These are phyloP conservation scores for Chondrostereum purpureum DNA, from an alignment of 1,284 basidiomycete genomes.

Conservation along the genomic window DNA sequence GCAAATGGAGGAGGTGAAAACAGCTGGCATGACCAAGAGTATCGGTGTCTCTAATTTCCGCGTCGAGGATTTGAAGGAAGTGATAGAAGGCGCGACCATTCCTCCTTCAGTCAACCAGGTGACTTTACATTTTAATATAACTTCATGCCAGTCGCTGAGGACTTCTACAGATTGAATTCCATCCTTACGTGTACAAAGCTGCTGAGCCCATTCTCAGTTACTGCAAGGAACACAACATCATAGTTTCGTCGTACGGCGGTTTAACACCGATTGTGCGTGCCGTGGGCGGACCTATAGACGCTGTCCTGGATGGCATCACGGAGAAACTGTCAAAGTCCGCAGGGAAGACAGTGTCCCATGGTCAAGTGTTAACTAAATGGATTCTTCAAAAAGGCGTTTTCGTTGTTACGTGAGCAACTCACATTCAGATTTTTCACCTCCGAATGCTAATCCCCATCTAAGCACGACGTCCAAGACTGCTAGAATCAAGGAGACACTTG, in stretches of 20 bases:
- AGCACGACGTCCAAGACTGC: conserved; percentile 44
- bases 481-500: conserved; percentile 43
- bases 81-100: conserved; percentile 36
- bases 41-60: conserved; percentile 60
- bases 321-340: conserved; percentile 17
- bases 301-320: conserved; percentile 36
- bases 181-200: conserved; percentile 38
- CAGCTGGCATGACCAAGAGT: conserved; percentile 31
- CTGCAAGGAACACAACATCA: conserved; percentile 36
- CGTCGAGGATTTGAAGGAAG: conserved; percentile 40
- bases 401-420: conserved; percentile 46
- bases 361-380: conserved; percentile 44
- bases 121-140: conserved; percentile 3
- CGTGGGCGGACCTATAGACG: conserved; percentile 38
- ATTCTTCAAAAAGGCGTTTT: conserved; percentile 35
- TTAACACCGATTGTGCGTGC: conserved; percentile 27
- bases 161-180: conserved; percentile 39
- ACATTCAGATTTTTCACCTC: not conserved
- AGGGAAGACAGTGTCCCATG: conserved; percentile 31
- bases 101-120: conserved; percentile 53
- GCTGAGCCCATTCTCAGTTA: conserved; percentile 32
- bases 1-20: conserved; percentile 27
- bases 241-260: conserved; percentile 18
- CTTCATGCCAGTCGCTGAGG: not conserved
- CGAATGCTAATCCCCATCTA: not conserved